Conservation (phyloP, 108 stramenopile species). For the Cylindrotheca closterium region DNA sequence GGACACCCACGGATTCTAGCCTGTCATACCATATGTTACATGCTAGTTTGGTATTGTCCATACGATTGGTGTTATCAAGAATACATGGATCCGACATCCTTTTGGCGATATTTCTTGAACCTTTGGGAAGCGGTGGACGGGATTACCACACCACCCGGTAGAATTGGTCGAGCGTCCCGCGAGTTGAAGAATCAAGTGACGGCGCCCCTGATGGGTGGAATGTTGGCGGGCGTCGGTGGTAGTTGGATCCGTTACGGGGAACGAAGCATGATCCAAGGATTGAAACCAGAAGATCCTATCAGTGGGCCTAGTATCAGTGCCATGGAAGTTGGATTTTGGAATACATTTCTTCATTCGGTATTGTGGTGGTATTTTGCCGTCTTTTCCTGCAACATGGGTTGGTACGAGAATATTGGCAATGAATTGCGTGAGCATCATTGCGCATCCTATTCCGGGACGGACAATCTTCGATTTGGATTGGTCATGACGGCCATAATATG, state of each 20-base stretch:
- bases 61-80: slow-evolving; percentile 18
- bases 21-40: slow-evolving; percentile 25
- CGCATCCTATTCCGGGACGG: slow-evolving; percentile 21
- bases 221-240: slow-evolving; percentile 35
- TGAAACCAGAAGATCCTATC: slow-evolving; percentile 11
- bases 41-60: slow-evolving; percentile 31
- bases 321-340: slow-evolving; percentile 26
- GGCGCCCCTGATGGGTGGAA: slow-evolving; percentile 30
- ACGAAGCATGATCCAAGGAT: background rate
- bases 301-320: slow-evolving; percentile 1
- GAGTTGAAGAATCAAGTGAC: slow-evolving; percentile 31
- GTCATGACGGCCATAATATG: slow-evolving; percentile 17
- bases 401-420: background rate
- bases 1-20: slow-evolving; percentile 32
- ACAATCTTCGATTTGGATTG: slow-evolving; percentile 16
- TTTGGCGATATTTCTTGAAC: slow-evolving; percentile 22
- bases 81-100: slow-evolving; percentile 12
- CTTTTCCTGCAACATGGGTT: slow-evolving; percentile 6
- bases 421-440: slow-evolving; percentile 17
- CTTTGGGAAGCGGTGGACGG: slow-evolving; percentile 26
- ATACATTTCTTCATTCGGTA: slow-evolving; percentile 25
- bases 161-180: slow-evolving; percentile 23
- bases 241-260: slow-evolving; percentile 15
- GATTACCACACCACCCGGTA: slow-evolving; percentile 34
- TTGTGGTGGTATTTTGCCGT: slow-evolving; percentile 29